phyloP scores from a whole-genome alignment of 1,139 yeast genomes.

The Pichia sp. region DNA sequence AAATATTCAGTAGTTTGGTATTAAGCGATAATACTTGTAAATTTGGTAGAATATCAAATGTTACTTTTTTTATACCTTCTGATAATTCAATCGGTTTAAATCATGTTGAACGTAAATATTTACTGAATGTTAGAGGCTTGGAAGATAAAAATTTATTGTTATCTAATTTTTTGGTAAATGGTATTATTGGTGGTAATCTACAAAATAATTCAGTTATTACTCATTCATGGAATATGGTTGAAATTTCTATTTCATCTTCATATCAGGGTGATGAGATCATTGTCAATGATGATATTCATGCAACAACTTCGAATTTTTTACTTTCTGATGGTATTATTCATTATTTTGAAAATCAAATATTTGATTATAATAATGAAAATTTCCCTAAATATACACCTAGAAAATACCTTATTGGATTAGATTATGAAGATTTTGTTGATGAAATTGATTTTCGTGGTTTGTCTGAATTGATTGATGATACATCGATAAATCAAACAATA shows the following conservation, averaged over 20 bases:
- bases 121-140: constrained; percentile 33
- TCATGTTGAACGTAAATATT: constrained; percentile 42
- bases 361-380: constrained; percentile 32
- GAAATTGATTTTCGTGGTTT: constrained; percentile 65
- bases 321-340: constrained; percentile 61
- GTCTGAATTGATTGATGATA: constrained; percentile 50
- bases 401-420: constrained; percentile 67
- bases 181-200: constrained; percentile 33
- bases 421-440: constrained; percentile 58
- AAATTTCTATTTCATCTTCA: constrained; percentile 26
- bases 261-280: constrained; percentile 32
- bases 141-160: constrained; percentile 33
- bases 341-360: constrained; percentile 37
- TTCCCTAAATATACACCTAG: constrained; percentile 49
- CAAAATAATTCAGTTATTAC: constrained; percentile 21
- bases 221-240: constrained; percentile 25
- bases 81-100: constrained; percentile 37
- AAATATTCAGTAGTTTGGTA: constrained; percentile 17
- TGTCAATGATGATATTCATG: constrained; percentile 23
- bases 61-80: constrained; percentile 41
- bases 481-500: constrained; percentile 47
- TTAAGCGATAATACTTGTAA: constrained; percentile 17
- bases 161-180: constrained; percentile 33
- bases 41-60: constrained; percentile 21
- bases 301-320: constrained; percentile 39